phyloP scores from a whole-genome alignment of 257 asterid genomes.

The Solanum megistacrolobum region DNA sequence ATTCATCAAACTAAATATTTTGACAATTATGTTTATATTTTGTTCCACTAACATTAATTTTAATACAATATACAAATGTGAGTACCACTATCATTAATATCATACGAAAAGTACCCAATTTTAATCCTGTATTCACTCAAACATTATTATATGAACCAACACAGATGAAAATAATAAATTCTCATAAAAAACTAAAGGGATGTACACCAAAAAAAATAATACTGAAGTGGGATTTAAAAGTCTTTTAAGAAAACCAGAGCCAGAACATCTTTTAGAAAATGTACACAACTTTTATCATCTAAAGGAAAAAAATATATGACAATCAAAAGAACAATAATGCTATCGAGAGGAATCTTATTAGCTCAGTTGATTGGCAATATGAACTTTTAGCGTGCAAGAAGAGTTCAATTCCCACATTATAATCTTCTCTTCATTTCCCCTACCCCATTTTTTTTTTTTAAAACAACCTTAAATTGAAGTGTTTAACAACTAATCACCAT shows the following conservation, averaged over 20 bases:
- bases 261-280: neutral
- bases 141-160: neutral
- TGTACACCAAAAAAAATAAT: neutral
- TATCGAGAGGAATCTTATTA: neutral
- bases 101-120: neutral
- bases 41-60: neutral
- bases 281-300: neutral
- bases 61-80: neutral
- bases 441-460: too few relatives aligned
- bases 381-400: too few relatives aligned
- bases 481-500: neutral
- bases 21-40: neutral
- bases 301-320: neutral
- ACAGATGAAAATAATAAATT: neutral
- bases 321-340: neutral
- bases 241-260: neutral
- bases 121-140: neutral
- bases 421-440: neutral
- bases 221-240: neutral
- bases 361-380: fast-evolving
- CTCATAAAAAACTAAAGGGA: neutral
- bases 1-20: neutral
- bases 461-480: neutral
- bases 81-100: neutral
- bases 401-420: too few relatives aligned